A percentile compares a stretch with the other conserved stretches of the same genome.
Evolutionary conservation across 345 rosid species (phyloP).

Genomic region (Citrus reticulata): DNA sequence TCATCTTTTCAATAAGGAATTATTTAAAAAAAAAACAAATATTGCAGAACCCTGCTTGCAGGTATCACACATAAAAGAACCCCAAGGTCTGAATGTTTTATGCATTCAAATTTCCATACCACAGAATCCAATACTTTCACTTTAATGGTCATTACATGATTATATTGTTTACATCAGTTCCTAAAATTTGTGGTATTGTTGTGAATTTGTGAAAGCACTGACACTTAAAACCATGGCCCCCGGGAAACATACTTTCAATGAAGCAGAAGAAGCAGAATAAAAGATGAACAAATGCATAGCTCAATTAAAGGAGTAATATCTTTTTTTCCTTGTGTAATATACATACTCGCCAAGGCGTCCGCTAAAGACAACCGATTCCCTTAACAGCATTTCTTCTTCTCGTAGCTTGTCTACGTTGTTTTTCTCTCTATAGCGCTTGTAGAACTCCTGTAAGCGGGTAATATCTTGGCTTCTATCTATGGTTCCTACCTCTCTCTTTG

Average conservation of each 20-base stretch:
- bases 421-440: conserved; percentile 71
- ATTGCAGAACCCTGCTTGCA: neutral
- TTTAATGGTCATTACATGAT: neutral
- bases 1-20: neutral
- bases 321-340: conserved; percentile 1
- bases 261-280: neutral
- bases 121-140: neutral
- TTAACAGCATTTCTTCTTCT: conserved; percentile 76
- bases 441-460: conserved; percentile 76
- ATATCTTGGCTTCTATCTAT: conserved; percentile 93
- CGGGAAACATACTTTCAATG: neutral
- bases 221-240: neutral
- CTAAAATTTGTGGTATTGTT: neutral
- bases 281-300: neutral
- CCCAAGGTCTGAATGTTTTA: neutral
- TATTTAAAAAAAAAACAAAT: neutral
- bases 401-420: conserved; percentile 71
- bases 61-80: neutral
- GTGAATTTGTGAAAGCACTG: neutral
- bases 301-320: conserved; percentile 5
- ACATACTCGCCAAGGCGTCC: conserved; percentile 82
- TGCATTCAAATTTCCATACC: neutral
- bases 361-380: conserved; percentile 68
- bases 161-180: neutral
- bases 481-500: conserved; percentile 78